Conservation (phyloP, 75 land plant species). For the Picea glauca region DNA sequence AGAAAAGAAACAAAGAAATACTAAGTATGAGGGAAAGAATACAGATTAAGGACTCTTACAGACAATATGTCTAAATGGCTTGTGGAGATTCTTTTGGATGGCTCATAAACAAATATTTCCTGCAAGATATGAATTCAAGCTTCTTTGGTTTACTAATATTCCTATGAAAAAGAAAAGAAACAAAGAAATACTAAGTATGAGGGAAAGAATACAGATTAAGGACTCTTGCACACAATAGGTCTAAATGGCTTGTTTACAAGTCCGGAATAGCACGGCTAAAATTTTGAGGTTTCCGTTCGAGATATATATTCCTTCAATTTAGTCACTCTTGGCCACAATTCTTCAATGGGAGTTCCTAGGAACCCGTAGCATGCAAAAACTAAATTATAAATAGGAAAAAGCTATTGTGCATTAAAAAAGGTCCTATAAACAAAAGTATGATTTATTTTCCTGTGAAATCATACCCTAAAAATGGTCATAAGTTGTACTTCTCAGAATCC, state of each 20-base stretch:
- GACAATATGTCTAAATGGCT: constrained; percentile 58
- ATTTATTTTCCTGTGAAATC: too few relatives aligned
- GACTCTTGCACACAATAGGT: constrained; percentile 46
- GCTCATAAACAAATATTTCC: constrained; percentile 33
- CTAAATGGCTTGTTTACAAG: constrained; percentile 57
- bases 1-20: too few relatives aligned
- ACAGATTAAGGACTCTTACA: constrained; percentile 19
- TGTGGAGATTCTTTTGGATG: constrained; percentile 45
- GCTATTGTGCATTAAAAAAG: too few relatives aligned
- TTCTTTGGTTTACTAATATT: too few relatives aligned
- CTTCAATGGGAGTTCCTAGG: constrained; percentile 90
- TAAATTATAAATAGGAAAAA: too few relatives aligned
- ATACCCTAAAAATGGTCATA: constrained; percentile 61
- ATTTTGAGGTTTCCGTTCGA: constrained; percentile 78
- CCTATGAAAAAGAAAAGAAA: too few relatives aligned
- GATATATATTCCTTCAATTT: constrained; percentile 86
- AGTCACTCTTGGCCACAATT: constrained; percentile 87
- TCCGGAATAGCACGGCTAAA: constrained; percentile 68
- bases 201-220: too few relatives aligned
- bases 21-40: too few relatives aligned
- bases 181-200: too few relatives aligned
- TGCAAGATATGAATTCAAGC: background rate
- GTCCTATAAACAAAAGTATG: too few relatives aligned
- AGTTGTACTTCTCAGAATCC: constrained; percentile 68
- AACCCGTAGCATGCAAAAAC: constrained; percentile 28